Conservation (phyloP, 768 basidiomycete species). For the Pulveroboletus ravenelii region DNA sequence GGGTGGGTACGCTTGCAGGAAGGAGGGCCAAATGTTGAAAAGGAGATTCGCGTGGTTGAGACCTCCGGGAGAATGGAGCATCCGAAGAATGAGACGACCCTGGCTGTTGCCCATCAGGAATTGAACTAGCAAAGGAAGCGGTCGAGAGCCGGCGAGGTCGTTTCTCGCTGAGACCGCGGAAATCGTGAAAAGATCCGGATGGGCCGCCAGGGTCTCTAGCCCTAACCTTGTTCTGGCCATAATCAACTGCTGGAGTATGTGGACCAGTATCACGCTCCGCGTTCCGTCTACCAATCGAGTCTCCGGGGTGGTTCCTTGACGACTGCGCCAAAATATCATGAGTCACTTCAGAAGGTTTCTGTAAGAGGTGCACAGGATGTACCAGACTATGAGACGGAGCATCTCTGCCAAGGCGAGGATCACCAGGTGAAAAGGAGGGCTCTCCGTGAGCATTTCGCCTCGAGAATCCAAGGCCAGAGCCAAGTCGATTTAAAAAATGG, state of each 20-base stretch:
- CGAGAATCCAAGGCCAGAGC: slow-evolving; percentile 28
- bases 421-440: slow-evolving; percentile 35
- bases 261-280: slow-evolving; percentile 14
- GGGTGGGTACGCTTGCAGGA: slow-evolving; percentile 9
- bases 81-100: slow-evolving; percentile 21
- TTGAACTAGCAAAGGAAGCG: slow-evolving; percentile 19
- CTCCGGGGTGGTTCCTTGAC: slow-evolving; percentile 17
- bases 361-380: slow-evolving; percentile 52
- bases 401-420: slow-evolving; percentile 45
- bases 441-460: slow-evolving; percentile 47
- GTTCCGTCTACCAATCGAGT: slow-evolving; percentile 16
- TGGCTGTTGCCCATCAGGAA: slow-evolving; percentile 18
- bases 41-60: slow-evolving; percentile 43
- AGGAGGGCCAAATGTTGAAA: slow-evolving; percentile 31
- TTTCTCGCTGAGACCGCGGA: slow-evolving; percentile 15
- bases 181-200: slow-evolving; percentile 14
- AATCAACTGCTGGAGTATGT: slow-evolving; percentile 10
- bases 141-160: slow-evolving; percentile 22
- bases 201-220: slow-evolving; percentile 14
- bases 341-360: slow-evolving; percentile 41
- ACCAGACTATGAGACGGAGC: slow-evolving; percentile 36
- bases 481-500: slow-evolving; percentile 41
- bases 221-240: slow-evolving; percentile 16
- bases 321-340: slow-evolving; percentile 13
- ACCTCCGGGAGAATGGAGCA: slow-evolving; percentile 23